phyloP scores from a whole-genome alignment of 805 yeast genomes.

The Kurtzmaniella fragi region DNA sequence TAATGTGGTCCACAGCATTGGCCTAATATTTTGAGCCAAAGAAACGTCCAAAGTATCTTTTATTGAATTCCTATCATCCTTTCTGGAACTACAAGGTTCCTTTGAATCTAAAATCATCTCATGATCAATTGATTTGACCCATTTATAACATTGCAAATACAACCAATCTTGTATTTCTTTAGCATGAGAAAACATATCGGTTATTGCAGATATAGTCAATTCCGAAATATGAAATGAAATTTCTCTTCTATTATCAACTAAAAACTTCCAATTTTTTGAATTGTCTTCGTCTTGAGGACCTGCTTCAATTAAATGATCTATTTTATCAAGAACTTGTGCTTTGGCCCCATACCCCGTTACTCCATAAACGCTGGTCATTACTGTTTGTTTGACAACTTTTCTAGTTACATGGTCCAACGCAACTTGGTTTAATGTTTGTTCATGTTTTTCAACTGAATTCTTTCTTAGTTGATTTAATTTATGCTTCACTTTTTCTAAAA shows the following conservation, averaged over 20 bases:
- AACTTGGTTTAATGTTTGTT: neutral
- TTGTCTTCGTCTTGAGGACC: constrained; percentile 6
- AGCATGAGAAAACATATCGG: constrained; percentile 29
- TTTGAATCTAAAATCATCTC: constrained; percentile 7
- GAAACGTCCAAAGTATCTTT: constrained; percentile 11
- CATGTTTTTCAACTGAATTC: neutral
- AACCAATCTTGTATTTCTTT: constrained; percentile 33
- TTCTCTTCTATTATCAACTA: neutral
- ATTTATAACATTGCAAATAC: constrained; percentile 22
- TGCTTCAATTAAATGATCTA: constrained; percentile 16
- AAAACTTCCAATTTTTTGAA: neutral
- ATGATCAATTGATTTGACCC: constrained; percentile 20
- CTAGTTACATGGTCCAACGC: constrained; percentile 18
- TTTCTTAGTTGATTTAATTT: constrained; percentile 7
- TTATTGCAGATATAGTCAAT: constrained; percentile 19
- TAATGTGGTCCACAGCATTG: constrained; percentile 39
- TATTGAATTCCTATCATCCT: too few species aligned
- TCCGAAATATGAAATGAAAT: constrained; percentile 3
- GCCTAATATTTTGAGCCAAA: constrained; percentile 17
- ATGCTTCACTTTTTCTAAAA: constrained; percentile 19
- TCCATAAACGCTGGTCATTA: constrained; percentile 44
- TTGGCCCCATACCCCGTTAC: constrained; percentile 35
- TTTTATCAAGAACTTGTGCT: constrained; percentile 22
- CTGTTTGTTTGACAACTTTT: constrained; percentile 35
- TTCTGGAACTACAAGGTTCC: too few species aligned